Evolutionary conservation across 2,329 filamentous ascomycete genomes (phyloP).

Genomic region (Fusarium scirpi): DNA sequence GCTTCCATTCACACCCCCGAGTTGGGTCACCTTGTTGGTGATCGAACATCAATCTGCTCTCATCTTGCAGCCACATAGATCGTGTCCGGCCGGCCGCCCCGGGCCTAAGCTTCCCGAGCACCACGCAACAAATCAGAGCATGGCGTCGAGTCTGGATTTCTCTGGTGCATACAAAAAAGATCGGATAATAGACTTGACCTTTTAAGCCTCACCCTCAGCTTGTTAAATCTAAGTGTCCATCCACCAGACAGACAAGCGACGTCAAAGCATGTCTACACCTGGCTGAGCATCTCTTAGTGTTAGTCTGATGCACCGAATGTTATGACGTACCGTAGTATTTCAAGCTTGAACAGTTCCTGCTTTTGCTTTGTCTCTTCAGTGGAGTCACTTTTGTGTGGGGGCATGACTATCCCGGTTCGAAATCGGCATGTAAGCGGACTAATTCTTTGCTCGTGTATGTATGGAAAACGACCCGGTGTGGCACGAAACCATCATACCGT

Average conservation of each 20-base stretch:
- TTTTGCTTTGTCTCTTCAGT: slow-evolving; percentile 42
- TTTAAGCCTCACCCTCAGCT: background rate
- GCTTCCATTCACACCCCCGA: slow-evolving; percentile 5
- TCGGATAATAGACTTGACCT: background rate
- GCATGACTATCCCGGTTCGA: background rate
- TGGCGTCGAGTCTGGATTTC: slow-evolving; percentile 29
- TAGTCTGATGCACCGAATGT: slow-evolving; percentile 11
- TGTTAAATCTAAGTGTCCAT: background rate
- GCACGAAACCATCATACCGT: slow-evolving; percentile 18
- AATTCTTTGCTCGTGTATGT: slow-evolving; percentile 9
- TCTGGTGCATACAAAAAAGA: slow-evolving; percentile 1
- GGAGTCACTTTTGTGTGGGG: slow-evolving; percentile 6
- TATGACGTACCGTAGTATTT: slow-evolving; percentile 30
- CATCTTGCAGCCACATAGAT: slow-evolving; percentile 23
- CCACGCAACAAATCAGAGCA: slow-evolving; percentile 27
- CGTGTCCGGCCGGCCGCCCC: slow-evolving; percentile 28
- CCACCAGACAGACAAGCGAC: slow-evolving; percentile 10
- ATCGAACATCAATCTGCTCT: slow-evolving; percentile 12
- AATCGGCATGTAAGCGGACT: slow-evolving; percentile 1
- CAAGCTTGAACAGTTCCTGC: slow-evolving; percentile 20
- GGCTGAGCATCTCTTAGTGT: slow-evolving; percentile 7
- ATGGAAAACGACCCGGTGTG: slow-evolving; percentile 32
- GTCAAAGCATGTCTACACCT: background rate
- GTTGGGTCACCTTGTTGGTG: slow-evolving; percentile 1
- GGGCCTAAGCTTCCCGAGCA: slow-evolving; percentile 9